Evolutionary conservation across 768 basidiomycete genomes (phyloP), one percentile per base, ranked within the genome.

Genomic region (Lactifluus hygrophoroides): DNA sequence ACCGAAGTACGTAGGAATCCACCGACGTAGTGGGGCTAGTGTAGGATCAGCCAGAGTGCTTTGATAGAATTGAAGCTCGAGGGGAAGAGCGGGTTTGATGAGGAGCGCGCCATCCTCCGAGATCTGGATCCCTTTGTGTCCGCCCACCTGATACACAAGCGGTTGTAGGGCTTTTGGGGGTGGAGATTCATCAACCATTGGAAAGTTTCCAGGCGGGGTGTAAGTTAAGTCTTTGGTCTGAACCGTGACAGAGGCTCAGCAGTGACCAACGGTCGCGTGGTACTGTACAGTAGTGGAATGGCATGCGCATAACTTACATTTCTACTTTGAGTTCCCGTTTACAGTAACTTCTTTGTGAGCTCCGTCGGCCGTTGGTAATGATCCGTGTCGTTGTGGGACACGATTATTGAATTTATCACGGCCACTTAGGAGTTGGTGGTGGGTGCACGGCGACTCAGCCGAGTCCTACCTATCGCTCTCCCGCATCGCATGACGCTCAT

Each of bases 1-100:
- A 3, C 95, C 95, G 43, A 84, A 76, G 70, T 91, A 96, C 42
- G 74, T 78, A 11, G 94, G 90, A 5, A 87, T 77, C 69, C 81
- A 92, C 2, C 73, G 77, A 38, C 72, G 75, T 42, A 90, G 75
- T 2, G 70, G 65, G 17, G 72, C 74, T 51, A 82, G 70, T 0
- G 63, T 64, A 3, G 71, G 64, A 62, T 78, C 73, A 5, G 73
- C 68, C 5, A 75, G 72, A 32, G 86, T 69, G 35, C 70, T 62
- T 57, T 83, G 78, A 71, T 94, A 95, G 69, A 94, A 94, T 21
- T 74, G 73, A 37, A 82, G 74, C 67, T 95, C 92, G 37, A 73
- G 70, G 0, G 76, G 77, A 11, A 83, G 72, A 16, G 84, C 80
- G 6, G 85, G 82, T 70, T 95, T 94, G 74, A 93, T 84, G 43